Evolutionary conservation across 2,329 filamentous ascomycete genomes (phyloP).

Genomic region (Neonectria coccinea): DNA sequence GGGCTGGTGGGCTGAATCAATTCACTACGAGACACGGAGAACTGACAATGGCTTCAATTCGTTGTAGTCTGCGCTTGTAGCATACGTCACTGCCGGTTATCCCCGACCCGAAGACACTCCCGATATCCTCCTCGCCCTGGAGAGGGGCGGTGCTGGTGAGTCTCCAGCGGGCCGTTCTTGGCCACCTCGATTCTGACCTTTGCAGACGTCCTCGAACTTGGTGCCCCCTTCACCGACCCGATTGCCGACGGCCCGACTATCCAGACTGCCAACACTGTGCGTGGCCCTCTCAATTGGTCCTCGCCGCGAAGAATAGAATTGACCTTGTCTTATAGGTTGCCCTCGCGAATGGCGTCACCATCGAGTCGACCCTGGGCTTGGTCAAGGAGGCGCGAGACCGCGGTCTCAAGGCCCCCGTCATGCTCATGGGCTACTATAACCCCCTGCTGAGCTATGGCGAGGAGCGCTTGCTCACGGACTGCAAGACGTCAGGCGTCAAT

Average conservation of each 20-base stretch:
- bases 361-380: constrained; percentile 82
- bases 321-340: constrained; percentile 65
- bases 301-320: constrained; percentile 6
- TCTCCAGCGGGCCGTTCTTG: constrained; percentile 24
- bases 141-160: constrained; percentile 90
- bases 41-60: constrained; percentile 36
- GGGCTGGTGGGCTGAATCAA: neutral
- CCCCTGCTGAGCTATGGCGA: constrained; percentile 94
- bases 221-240: constrained; percentile 96
- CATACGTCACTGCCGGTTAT: constrained; percentile 96
- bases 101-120: constrained; percentile 85
- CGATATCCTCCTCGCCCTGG: constrained; percentile 86
- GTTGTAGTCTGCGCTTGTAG: constrained; percentile 82
- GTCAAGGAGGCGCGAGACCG: constrained; percentile 81
- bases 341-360: constrained; percentile 88
- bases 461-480: constrained; percentile 86
- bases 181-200: constrained; percentile 28
- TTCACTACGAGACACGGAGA: constrained; percentile 14
- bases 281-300: constrained; percentile 37
- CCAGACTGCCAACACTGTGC: constrained; percentile 90
- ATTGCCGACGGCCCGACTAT: constrained; percentile 98
- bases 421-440: constrained; percentile 99
- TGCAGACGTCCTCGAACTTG: constrained; percentile 90
- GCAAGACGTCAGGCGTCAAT: constrained; percentile 86
- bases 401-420: constrained; percentile 83